Conservation (phyloP, 352 stramenopile genomes). For the Globisporangium perplexum region DNA sequence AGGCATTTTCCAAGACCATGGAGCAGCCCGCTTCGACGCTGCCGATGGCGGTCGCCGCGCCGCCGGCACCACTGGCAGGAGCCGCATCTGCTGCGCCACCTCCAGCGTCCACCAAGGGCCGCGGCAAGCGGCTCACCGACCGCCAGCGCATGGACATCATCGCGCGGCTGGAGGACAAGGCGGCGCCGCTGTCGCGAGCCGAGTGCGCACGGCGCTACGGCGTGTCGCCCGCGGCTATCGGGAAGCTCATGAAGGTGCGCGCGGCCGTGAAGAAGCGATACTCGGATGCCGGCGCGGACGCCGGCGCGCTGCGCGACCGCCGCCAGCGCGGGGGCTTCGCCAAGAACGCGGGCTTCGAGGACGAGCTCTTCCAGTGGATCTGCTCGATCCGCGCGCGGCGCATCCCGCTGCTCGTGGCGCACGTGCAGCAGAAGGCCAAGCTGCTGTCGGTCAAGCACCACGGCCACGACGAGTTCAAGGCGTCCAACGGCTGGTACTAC, state of each 20-base stretch:
- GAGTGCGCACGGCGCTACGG: conserved; percentile 58
- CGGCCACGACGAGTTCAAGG: conserved; percentile 42
- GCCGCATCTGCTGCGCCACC: neutral
- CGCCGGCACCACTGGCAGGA: too few species aligned
- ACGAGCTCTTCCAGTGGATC: conserved; percentile 69
- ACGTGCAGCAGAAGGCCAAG: conserved; percentile 57
- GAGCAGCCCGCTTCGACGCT: neutral
- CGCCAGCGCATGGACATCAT: conserved; percentile 78
- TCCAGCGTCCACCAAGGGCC: conserved; percentile 26
- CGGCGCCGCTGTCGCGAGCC: conserved; percentile 38
- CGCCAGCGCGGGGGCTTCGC: conserved; percentile 59
- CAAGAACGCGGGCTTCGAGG: conserved; percentile 52
- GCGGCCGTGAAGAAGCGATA: conserved; percentile 68
- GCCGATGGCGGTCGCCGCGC: neutral
- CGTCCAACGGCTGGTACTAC: conserved; percentile 78
- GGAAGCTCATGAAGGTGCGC: conserved; percentile 74
- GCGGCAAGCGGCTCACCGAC: conserved; percentile 62
- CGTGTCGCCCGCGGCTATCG: conserved; percentile 67
- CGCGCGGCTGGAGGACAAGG: conserved; percentile 49
- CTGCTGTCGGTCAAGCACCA: conserved; percentile 31
- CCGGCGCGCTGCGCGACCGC: conserved; percentile 28
- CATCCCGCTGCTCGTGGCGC: conserved; percentile 39
- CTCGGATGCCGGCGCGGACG: conserved; percentile 33
- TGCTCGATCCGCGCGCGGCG: conserved; percentile 37
- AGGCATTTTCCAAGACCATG: neutral